These are phyloP conservation scores for Fagopyrum esculentum DNA, from an alignment of 148 eudicot genomes.

Conservation along the genomic window DNA sequence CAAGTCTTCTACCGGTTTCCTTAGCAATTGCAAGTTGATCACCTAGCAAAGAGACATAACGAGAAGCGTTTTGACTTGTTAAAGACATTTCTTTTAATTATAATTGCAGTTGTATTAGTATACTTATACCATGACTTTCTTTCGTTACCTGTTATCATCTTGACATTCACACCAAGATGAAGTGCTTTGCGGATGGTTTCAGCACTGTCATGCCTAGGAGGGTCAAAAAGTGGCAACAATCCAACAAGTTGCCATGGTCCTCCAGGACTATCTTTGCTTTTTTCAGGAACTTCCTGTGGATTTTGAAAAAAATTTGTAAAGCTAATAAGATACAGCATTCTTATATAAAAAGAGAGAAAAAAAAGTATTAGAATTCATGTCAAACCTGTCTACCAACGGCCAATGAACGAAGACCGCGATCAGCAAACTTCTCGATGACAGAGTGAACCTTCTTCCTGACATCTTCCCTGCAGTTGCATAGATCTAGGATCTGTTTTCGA, in stretches of 20 bases:
- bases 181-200: slow-evolving; percentile 15
- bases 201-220: slow-evolving; percentile 18
- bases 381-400: slow-evolving; percentile 72
- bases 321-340: background rate
- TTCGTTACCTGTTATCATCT: slow-evolving; percentile 14
- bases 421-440: slow-evolving; percentile 59
- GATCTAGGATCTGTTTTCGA: slow-evolving; percentile 47
- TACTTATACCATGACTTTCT: background rate
- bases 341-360: background rate
- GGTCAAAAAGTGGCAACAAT: slow-evolving; percentile 16
- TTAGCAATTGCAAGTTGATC: slow-evolving; percentile 18
- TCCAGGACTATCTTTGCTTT: slow-evolving; percentile 14
- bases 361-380: background rate
- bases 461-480: slow-evolving; percentile 41
- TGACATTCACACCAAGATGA: slow-evolving; percentile 17
- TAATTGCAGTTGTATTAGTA: background rate
- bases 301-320: background rate
- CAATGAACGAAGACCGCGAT: slow-evolving; percentile 82
- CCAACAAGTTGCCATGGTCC: slow-evolving; percentile 17
- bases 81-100: background rate
- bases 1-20: slow-evolving; percentile 19
- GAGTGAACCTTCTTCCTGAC: slow-evolving; percentile 52
- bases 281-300: slow-evolving; percentile 16
- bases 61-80: background rate
- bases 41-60: slow-evolving; percentile 11